These are phyloP conservation scores for Stromatinia cepivora DNA, from an alignment of 2,329 filamentous ascomycete species.

Conservation along the genomic window DNA sequence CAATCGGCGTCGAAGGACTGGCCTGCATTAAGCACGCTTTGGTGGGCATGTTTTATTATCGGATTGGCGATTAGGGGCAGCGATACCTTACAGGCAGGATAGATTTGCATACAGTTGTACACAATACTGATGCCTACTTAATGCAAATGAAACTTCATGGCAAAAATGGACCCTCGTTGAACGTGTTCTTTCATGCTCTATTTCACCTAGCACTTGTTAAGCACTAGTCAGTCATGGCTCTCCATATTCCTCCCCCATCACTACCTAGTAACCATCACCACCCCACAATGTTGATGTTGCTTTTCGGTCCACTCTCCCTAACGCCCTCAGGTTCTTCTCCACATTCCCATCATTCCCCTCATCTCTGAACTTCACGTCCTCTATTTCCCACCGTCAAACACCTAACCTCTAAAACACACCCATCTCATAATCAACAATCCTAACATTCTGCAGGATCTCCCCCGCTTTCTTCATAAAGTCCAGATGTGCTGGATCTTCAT, in stretches of 20 bases:
- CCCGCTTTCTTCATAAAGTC: constrained; percentile 56
- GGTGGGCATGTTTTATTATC: background rate
- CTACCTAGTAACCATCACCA: background rate
- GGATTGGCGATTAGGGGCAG: constrained; percentile 7
- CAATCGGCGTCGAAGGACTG: background rate
- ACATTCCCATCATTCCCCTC: background rate
- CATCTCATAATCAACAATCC: constrained; percentile 61
- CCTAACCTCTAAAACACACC: constrained; percentile 47
- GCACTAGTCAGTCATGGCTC: background rate
- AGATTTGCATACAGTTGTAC: constrained; percentile 19
- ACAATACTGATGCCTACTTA: constrained; percentile 10
- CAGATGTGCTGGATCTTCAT: constrained; percentile 63
- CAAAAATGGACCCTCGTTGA: background rate
- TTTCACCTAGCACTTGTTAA: background rate
- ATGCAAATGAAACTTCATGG: constrained; percentile 2
- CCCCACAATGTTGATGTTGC: background rate
- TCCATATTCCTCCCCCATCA: background rate
- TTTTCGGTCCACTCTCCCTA: background rate
- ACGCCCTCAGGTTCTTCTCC: background rate
- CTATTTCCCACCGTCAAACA: background rate
- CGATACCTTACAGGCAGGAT: constrained; percentile 16
- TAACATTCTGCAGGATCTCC: constrained; percentile 52
- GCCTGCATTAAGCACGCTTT: background rate
- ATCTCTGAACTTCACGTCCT: background rate
- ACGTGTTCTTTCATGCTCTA: background rate